phyloP scores from a whole-genome alignment of 805 yeast species.

The Metahyphopichia silvanorum region DNA sequence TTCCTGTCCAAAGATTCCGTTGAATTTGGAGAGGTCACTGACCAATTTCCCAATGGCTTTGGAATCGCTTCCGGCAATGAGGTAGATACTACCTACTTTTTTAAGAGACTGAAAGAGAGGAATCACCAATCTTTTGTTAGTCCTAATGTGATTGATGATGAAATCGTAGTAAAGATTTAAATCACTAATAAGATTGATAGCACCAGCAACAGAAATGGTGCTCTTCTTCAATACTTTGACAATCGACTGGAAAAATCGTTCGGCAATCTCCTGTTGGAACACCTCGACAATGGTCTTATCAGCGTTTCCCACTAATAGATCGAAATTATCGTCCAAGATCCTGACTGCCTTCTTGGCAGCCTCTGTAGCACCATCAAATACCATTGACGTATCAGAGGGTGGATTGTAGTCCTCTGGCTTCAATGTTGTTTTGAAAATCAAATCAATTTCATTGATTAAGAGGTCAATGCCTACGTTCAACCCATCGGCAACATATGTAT shows the following conservation, averaged over 20 bases:
- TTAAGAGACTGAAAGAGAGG: slow-evolving; percentile 79
- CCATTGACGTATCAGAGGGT: slow-evolving; percentile 11
- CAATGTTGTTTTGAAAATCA: slow-evolving; percentile 52
- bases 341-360: slow-evolving; percentile 65
- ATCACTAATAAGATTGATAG: slow-evolving; percentile 77
- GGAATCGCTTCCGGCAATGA: slow-evolving; percentile 69
- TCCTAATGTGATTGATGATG: slow-evolving; percentile 42
- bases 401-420: slow-evolving; percentile 65
- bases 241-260: slow-evolving; percentile 71
- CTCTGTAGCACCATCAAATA: slow-evolving; percentile 41
- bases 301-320: slow-evolving; percentile 72
- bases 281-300: slow-evolving; percentile 88
- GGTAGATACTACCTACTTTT: slow-evolving; percentile 77
- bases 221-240: slow-evolving; percentile 73
- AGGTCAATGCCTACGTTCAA: slow-evolving; percentile 90
- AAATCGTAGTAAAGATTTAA: slow-evolving; percentile 76
- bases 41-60: slow-evolving; percentile 81
- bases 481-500: slow-evolving; percentile 89
- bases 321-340: slow-evolving; percentile 68
- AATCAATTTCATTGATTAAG: slow-evolving; percentile 75
- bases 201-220: slow-evolving; percentile 76
- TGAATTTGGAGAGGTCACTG: slow-evolving; percentile 78
- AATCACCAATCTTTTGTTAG: slow-evolving; percentile 64
- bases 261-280: slow-evolving; percentile 91
- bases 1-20: slow-evolving; percentile 87